Conservation (phyloP, 164 flowering plant genomes). For the Tetrastigma voinierianum region DNA sequence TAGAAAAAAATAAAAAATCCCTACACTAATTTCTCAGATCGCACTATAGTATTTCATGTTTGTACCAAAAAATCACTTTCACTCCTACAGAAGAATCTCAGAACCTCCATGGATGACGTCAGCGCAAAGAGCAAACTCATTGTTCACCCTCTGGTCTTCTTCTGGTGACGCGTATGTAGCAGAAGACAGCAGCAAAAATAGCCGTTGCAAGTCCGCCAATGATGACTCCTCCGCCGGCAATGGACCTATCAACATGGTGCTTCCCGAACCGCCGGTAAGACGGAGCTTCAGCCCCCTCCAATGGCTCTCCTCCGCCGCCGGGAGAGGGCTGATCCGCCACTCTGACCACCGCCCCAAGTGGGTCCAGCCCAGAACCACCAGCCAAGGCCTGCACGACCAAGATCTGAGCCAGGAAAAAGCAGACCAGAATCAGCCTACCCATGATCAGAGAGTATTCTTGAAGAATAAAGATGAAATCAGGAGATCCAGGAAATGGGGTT, state of each 20-base stretch:
- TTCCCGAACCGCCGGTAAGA: constrained; percentile 30
- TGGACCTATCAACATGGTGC: constrained; percentile 45
- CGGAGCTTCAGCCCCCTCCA: constrained; percentile 30
- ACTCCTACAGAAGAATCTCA: background rate
- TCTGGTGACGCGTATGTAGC: constrained; percentile 53
- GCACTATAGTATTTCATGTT: too few relatives aligned
- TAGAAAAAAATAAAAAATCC: too few relatives aligned
- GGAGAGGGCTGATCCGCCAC: constrained; percentile 19
- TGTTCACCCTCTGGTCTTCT: constrained; percentile 15
- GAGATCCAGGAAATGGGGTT: background rate
- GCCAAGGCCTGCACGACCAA: constrained; percentile 14
- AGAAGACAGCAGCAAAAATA: constrained; percentile 49
- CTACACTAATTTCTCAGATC: too few relatives aligned
- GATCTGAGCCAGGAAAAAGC: constrained; percentile 15
- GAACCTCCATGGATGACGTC: background rate
- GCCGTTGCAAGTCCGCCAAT: constrained; percentile 53
- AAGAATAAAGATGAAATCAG: background rate
- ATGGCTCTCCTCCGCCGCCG: background rate
- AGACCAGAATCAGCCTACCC: constrained; percentile 17
- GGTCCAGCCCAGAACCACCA: background rate
- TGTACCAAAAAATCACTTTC: background rate
- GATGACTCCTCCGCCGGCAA: constrained; percentile 58
- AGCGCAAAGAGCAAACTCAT: background rate
- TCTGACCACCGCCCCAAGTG: background rate
- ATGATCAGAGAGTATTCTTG: background rate